Conservation (phyloP, 192 early-diverging fungal species). For the Linnemannia exigua region DNA sequence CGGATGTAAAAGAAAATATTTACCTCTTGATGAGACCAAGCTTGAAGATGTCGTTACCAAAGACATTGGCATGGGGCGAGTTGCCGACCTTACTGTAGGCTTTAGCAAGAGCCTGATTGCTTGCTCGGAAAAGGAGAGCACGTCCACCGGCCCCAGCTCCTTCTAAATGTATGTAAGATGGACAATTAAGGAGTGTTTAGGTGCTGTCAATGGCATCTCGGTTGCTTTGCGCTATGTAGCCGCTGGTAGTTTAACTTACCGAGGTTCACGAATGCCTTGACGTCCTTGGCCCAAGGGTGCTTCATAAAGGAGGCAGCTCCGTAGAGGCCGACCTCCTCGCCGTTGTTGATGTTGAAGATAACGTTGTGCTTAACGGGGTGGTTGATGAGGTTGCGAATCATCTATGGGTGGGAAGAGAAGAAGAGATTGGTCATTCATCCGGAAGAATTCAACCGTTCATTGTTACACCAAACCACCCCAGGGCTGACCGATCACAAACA, state of each 20-base stretch:
- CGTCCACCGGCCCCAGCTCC: slow-evolving; percentile 81
- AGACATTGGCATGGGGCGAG: slow-evolving; percentile 69
- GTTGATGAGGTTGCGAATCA: slow-evolving; percentile 70
- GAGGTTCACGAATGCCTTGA: slow-evolving; percentile 77
- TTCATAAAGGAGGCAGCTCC: slow-evolving; percentile 74
- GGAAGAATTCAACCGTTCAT: not conserved
- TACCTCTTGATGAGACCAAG: slow-evolving; percentile 71
- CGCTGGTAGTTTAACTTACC: slow-evolving; percentile 33
- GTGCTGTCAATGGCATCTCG: not conserved
- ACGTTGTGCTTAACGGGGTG: slow-evolving; percentile 73
- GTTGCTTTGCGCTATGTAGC: not conserved
- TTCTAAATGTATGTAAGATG: slow-evolving; percentile 51
- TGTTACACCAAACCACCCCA: not conserved
- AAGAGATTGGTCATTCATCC: not conserved
- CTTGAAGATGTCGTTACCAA: slow-evolving; percentile 76
- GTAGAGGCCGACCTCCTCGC: slow-evolving; percentile 75
- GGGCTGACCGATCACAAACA: not conserved
- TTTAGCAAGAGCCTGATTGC: slow-evolving; percentile 54
- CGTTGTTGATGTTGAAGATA: slow-evolving; percentile 81
- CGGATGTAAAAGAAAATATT: not conserved
- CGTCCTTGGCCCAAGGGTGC: slow-evolving; percentile 73
- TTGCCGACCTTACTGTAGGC: slow-evolving; percentile 62
- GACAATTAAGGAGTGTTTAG: not conserved
- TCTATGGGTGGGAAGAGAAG: slow-evolving; percentile 12
- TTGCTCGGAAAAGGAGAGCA: slow-evolving; percentile 72